phyloP scores from a whole-genome alignment of 1,139 yeast species.

The Lizanozyma gosingica region DNA sequence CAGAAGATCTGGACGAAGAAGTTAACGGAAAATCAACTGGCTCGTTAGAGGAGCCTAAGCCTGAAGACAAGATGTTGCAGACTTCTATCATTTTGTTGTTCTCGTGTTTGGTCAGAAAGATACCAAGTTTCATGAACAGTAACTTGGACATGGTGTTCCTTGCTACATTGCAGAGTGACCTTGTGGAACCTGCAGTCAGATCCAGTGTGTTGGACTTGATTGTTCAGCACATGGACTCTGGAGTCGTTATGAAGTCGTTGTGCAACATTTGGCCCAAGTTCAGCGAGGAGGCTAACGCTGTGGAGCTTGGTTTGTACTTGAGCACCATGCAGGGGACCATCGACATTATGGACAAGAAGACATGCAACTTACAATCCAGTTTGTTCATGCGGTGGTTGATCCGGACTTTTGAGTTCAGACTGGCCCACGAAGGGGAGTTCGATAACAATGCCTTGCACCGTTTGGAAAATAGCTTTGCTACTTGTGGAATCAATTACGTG shows the following conservation, averaged over 20 bases:
- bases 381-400: conserved; percentile 63
- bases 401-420: conserved; percentile 60
- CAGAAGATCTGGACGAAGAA: conserved; percentile 9
- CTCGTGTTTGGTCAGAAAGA: conserved; percentile 68
- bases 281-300: conserved; percentile 31
- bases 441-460: conserved; percentile 72
- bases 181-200: conserved; percentile 52
- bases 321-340: conserved; percentile 57
- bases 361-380: conserved; percentile 65
- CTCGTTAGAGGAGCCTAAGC: conserved; percentile 5
- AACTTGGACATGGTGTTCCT: conserved; percentile 54
- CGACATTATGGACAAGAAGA: conserved; percentile 61
- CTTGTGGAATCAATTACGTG: conserved; percentile 67
- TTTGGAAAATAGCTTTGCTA: conserved; percentile 68
- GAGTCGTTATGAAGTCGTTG: conserved; percentile 53
- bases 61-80: conserved; percentile 32
- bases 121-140: conserved; percentile 79
- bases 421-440: conserved; percentile 36
- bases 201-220: conserved; percentile 56
- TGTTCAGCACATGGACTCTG: conserved; percentile 60
- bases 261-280: conserved; percentile 51
- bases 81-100: conserved; percentile 63
- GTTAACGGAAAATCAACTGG: conserved; percentile 16
- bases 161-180: conserved; percentile 47
- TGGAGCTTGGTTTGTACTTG: conserved; percentile 63